Evolutionary conservation across 345 rosid species (phyloP).

Genomic region (Populus simonii): DNA sequence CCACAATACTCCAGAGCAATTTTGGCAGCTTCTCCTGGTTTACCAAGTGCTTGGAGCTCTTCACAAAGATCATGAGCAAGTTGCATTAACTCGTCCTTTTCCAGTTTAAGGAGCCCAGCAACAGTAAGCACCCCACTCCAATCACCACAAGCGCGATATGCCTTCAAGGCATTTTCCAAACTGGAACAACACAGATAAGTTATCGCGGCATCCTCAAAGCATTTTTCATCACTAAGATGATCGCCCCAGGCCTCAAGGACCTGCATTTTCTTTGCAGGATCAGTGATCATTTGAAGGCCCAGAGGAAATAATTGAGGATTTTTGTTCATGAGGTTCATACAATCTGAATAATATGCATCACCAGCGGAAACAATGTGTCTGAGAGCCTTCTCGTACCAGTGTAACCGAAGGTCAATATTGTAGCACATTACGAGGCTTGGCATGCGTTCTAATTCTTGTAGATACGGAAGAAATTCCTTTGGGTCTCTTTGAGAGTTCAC

Average conservation of each 20-base stretch:
- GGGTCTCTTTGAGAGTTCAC: slow-evolving; percentile 93
- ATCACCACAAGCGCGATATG: slow-evolving; percentile 78
- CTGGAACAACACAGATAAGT: slow-evolving; percentile 70
- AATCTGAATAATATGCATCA: slow-evolving; percentile 60
- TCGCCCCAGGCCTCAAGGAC: slow-evolving; percentile 95
- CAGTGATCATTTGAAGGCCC: slow-evolving; percentile 68
- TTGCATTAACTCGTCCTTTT: slow-evolving; percentile 60
- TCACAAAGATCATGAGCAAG: slow-evolving; percentile 84
- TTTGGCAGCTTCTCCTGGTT: slow-evolving; percentile 91
- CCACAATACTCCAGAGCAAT: slow-evolving; percentile 81
- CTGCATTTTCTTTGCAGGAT: slow-evolving; percentile 50
- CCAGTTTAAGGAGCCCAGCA: slow-evolving; percentile 75
- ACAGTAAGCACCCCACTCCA: slow-evolving; percentile 90
- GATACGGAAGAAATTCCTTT: slow-evolving; percentile 95
- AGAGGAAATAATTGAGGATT: slow-evolving; percentile 78
- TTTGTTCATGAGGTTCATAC: slow-evolving; percentile 71
- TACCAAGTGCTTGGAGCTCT: slow-evolving; percentile 92
- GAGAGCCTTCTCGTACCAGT: slow-evolving; percentile 81
- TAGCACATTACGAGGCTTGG: slow-evolving; percentile 68
- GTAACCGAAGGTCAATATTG: slow-evolving; percentile 76
- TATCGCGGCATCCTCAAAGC: slow-evolving; percentile 87
- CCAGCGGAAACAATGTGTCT: slow-evolving; percentile 80
- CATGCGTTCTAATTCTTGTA: slow-evolving; percentile 74
- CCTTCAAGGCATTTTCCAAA: slow-evolving; percentile 80
- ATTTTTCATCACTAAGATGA: slow-evolving; percentile 66